Percentiles rank a stretch among this genome's conserved stretches.
phyloP scores from a whole-genome alignment of 805 yeast species.

The Metschnikowia matae region DNA sequence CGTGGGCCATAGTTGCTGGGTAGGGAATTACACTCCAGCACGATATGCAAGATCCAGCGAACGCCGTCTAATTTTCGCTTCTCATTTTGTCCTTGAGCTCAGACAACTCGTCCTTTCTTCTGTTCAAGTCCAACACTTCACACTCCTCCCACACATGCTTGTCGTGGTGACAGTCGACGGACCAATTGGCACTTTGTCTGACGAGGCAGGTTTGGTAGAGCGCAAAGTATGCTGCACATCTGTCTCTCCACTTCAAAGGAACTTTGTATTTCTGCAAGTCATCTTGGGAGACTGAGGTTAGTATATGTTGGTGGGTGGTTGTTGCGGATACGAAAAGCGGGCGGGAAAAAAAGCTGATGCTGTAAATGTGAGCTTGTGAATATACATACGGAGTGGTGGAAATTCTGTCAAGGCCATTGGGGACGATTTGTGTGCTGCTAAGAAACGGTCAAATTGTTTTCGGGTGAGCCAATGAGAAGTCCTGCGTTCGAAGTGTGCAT shows the following conservation, averaged over 20 bases:
- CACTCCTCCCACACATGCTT: slow-evolving; percentile 85
- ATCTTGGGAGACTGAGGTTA: slow-evolving; percentile 63
- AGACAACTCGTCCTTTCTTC: slow-evolving; percentile 72
- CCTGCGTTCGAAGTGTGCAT: slow-evolving; percentile 10
- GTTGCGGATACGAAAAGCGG: neutral
- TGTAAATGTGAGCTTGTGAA: neutral
- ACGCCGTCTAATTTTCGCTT: slow-evolving; percentile 8
- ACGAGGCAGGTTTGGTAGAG: slow-evolving; percentile 42
- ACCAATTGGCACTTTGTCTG: slow-evolving; percentile 40
- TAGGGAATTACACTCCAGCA: neutral
- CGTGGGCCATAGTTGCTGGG: neutral
- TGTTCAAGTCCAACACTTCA: slow-evolving; percentile 73
- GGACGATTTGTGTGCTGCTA: neutral
- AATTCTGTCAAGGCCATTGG: slow-evolving; percentile 19
- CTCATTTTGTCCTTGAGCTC: slow-evolving; percentile 44
- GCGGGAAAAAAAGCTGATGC: neutral
- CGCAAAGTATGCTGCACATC: slow-evolving; percentile 63
- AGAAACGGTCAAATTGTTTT: neutral
- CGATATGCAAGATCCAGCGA: slow-evolving; percentile 7
- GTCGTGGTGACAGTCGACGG: slow-evolving; percentile 63
- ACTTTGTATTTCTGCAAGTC: slow-evolving; percentile 77
- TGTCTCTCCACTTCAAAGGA: slow-evolving; percentile 76
- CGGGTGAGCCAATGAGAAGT: slow-evolving; percentile 19
- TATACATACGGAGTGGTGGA: slow-evolving; percentile 21
- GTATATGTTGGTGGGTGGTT: slow-evolving; percentile 8